These are phyloP conservation scores for Daldinia sp. DNA, from an alignment of 2,329 filamentous ascomycete species.

Conservation along the genomic window DNA sequence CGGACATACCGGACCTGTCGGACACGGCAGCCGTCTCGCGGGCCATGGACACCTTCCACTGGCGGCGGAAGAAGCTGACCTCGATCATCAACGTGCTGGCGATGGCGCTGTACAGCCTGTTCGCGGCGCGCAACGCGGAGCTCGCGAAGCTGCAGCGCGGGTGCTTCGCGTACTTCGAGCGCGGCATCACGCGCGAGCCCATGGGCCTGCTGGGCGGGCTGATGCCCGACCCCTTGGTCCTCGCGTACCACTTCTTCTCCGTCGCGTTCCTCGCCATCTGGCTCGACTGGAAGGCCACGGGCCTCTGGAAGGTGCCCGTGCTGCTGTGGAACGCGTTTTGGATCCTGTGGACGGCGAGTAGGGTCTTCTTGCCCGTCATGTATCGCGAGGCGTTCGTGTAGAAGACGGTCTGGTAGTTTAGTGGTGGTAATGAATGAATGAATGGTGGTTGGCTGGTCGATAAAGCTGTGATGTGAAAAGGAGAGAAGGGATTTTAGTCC, in stretches of 20 bases:
- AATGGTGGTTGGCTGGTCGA: no score
- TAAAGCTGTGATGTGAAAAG: no score
- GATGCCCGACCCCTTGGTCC: constrained; percentile 78
- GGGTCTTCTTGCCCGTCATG: constrained; percentile 87
- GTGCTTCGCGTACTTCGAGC: constrained; percentile 93
- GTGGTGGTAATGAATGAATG: no score
- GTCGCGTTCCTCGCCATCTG: constrained; percentile 92
- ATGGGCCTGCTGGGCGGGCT: constrained; percentile 85
- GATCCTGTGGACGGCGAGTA: constrained; percentile 83
- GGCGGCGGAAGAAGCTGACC: constrained; percentile 83
- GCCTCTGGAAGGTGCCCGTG: constrained; percentile 71
- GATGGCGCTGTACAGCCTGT: constrained; percentile 90
- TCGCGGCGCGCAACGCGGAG: constrained; percentile 84
- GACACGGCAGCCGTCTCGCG: constrained; percentile 74
- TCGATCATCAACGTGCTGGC: constrained; percentile 98
- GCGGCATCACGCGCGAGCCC: constrained; percentile 80
- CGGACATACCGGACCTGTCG: constrained; percentile 78
- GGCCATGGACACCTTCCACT: constrained; percentile 84
- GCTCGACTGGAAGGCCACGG: constrained; percentile 65
- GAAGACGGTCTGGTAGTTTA: background rate
- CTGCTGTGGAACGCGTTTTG: constrained; percentile 73
- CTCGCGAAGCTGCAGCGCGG: constrained; percentile 85
- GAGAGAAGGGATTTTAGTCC: no score
- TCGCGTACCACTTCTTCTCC: constrained; percentile 94
- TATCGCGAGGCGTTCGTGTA: constrained; percentile 69